Percentiles rank a stretch among this genome's conserved stretches.
Conservation (phyloP, 768 basidiomycete genomes). For the Royoungia palumana region DNA sequence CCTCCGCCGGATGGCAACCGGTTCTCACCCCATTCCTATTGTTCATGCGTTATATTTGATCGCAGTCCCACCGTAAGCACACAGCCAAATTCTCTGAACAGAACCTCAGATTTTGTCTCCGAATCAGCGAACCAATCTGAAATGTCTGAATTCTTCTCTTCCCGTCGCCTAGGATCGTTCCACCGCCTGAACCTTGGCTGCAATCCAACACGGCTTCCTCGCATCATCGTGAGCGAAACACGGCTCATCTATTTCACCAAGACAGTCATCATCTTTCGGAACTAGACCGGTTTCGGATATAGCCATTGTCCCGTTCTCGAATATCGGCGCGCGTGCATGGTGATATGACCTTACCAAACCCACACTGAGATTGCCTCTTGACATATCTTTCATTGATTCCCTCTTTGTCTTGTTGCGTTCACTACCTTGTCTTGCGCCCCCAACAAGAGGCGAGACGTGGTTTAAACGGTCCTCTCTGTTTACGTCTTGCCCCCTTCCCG, state of each 20-base stretch:
- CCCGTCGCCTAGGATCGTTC: conserved; percentile 10
- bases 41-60: conserved; percentile 20
- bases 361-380: conserved; percentile 11
- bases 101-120: conserved; percentile 3
- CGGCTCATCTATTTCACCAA: conserved; percentile 18
- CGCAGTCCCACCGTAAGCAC: conserved; percentile 14
- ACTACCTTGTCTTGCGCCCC: conserved; percentile 36
- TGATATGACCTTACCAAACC: conserved; percentile 17
- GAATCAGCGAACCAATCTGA: conserved; percentile 1
- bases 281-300: conserved; percentile 38
- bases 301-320: conserved; percentile 29
- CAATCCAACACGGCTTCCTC: conserved; percentile 1
- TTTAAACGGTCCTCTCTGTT: conserved; percentile 12
- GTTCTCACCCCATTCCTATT: conserved; percentile 21
- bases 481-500: not conserved
- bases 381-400: conserved; percentile 12
- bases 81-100: not conserved
- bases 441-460: conserved; percentile 26
- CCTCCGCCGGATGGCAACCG: conserved; percentile 12
- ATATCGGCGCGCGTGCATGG: conserved; percentile 14
- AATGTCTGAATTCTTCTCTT: conserved; percentile 14
- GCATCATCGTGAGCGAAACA: conserved; percentile 13
- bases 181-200: conserved; percentile 10
- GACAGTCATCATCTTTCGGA: conserved; percentile 20
- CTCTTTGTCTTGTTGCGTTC: conserved; percentile 22